Evolutionary conservation across 345 rosid genomes (phyloP).

Genomic region (Corchorus capsularis): DNA sequence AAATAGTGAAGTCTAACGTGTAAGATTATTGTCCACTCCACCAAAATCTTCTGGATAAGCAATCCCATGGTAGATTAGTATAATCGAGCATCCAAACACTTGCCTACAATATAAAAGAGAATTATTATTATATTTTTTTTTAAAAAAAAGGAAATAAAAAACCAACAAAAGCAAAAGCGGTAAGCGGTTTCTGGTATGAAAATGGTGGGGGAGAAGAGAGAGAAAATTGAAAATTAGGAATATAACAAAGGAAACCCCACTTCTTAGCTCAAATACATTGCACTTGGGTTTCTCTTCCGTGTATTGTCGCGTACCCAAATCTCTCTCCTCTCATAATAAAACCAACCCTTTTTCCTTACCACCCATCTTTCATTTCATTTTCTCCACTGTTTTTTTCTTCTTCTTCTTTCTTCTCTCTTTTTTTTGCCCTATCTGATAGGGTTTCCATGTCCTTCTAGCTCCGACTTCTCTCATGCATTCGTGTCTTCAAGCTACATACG

Average conservation of each 20-base stretch:
- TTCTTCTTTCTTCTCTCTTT: neutral
- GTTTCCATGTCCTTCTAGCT: constrained; percentile 44
- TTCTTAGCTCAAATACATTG: constrained; percentile 62
- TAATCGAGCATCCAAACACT: neutral
- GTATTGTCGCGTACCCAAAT: constrained; percentile 36
- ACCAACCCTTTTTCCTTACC: neutral
- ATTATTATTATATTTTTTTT: no score
- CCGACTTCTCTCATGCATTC: constrained; percentile 56
- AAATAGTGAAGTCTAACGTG: no score
- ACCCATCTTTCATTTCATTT: constrained; percentile 16
- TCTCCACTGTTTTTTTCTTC: neutral
- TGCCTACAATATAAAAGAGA: neutral
- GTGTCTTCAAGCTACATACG: constrained; percentile 20
- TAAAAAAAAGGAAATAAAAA: neutral
- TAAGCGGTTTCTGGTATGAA: constrained; percentile 31
- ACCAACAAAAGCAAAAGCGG: neutral
- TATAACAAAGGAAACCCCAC: constrained; percentile 42
- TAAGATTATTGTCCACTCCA: neutral
- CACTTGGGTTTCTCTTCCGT: constrained; percentile 41
- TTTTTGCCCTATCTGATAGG: constrained; percentile 95
- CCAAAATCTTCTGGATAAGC: neutral
- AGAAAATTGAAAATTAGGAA: constrained; percentile 27
- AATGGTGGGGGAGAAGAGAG: constrained; percentile 18
- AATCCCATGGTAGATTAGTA: neutral
- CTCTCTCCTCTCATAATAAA: constrained; percentile 20